Conservation (phyloP, 164 flowering plant genomes). For the Macadamia tetraphylla region DNA sequence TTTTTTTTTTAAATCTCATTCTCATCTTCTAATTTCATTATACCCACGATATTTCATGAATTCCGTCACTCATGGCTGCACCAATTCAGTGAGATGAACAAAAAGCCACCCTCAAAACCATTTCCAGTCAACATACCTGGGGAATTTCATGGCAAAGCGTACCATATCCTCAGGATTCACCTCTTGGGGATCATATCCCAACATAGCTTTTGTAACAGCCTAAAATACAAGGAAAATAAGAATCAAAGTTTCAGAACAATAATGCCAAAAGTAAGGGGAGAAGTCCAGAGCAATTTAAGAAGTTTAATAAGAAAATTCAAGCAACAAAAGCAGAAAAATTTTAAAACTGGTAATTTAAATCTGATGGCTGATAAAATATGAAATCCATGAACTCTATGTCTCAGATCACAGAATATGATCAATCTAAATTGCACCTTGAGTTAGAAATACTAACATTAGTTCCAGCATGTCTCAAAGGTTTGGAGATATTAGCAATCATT, state of each 20-base stretch:
- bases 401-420: no score
- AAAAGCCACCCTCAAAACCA: background rate
- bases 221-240: conserved; percentile 23
- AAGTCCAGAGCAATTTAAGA: no score
- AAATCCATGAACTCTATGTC: no score
- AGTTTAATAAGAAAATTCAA: background rate
- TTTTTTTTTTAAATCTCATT: no score
- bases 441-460: no score
- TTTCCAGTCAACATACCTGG: conserved; percentile 48
- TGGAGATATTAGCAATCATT: no score
- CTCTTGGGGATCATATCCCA: conserved; percentile 97
- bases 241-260: background rate
- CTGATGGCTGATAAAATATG: background rate
- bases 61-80: background rate
- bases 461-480: no score
- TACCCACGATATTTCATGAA: no score
- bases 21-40: no score
- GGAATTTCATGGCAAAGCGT: conserved; percentile 93
- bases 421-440: no score
- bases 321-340: background rate
- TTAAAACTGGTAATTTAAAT: background rate
- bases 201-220: conserved; percentile 97
- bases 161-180: conserved; percentile 99
- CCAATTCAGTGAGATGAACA: background rate
- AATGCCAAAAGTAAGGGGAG: no score